Evolutionary conservation across 177 flowering plant genomes (phyloP).

Genomic region (Vitis hybrid): DNA sequence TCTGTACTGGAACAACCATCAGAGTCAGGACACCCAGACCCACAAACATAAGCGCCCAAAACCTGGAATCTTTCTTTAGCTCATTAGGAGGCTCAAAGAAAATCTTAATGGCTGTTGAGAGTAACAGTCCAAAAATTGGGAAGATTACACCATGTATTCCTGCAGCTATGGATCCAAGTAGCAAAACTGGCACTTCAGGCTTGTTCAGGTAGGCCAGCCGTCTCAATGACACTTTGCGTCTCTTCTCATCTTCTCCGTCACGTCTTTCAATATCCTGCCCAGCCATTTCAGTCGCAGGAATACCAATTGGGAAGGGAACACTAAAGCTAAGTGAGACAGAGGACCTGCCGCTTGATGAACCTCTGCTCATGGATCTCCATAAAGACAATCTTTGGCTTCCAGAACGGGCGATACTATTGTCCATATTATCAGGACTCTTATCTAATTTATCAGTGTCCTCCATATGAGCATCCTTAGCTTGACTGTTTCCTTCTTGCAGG

Average conservation of each 20-base stretch:
- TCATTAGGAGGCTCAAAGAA: conserved; percentile 36
- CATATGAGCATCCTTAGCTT: too few relatives aligned
- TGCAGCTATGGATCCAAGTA: conserved; percentile 41
- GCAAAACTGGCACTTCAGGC: conserved; percentile 36
- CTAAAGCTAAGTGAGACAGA: too few relatives aligned
- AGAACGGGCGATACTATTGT: too few relatives aligned
- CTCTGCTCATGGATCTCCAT: too few relatives aligned
- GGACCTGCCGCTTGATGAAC: too few relatives aligned
- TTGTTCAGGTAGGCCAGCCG: conserved; percentile 41
- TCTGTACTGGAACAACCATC: conserved; percentile 27
- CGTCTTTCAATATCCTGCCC: too few relatives aligned
- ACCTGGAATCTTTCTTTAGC: conserved; percentile 31
- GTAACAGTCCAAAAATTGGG: conserved; percentile 39
- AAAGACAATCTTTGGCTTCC: too few relatives aligned
- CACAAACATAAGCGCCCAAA: conserved; percentile 38
- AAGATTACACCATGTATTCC: conserved; percentile 32
- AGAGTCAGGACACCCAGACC: conserved; percentile 25
- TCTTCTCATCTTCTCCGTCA: not conserved
- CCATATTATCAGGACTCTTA: too few relatives aligned
- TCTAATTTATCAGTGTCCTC: too few relatives aligned
- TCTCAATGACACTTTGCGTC: conserved; percentile 15
- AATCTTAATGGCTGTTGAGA: conserved; percentile 31
- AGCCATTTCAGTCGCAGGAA: too few relatives aligned
- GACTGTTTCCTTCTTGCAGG: too few relatives aligned
- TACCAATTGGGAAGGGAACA: too few relatives aligned